These are phyloP conservation scores for Echinosophora koreensis DNA, from an alignment of 306 rosid genomes.

Conservation along the genomic window DNA sequence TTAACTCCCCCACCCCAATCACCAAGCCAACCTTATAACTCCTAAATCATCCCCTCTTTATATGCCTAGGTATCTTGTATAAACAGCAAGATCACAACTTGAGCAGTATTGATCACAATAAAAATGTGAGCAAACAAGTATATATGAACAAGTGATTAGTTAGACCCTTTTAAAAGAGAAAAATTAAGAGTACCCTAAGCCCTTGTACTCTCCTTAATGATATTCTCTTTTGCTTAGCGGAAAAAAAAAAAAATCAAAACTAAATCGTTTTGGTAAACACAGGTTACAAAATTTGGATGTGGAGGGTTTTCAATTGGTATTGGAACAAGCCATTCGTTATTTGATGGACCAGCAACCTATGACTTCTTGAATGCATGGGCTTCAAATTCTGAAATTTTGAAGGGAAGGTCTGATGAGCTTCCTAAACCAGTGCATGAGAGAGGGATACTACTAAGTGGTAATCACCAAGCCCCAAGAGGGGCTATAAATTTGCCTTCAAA, in stretches of 20 bases:
- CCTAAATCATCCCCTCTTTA: not conserved
- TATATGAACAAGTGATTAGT: not conserved
- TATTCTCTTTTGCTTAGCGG: no score
- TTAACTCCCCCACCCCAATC: no score
- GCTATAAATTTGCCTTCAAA: slow-evolving; percentile 19
- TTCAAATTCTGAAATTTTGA: slow-evolving; percentile 57
- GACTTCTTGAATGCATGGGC: slow-evolving; percentile 80
- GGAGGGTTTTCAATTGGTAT: slow-evolving; percentile 81
- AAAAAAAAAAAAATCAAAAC: not conserved
- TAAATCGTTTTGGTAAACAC: slow-evolving; percentile 11
- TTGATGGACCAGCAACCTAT: slow-evolving; percentile 79
- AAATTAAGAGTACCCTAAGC: no score
- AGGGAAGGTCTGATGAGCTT: slow-evolving; percentile 41
- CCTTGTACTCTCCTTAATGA: no score
- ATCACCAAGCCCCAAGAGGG: slow-evolving; percentile 24
- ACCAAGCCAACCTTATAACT: no score
- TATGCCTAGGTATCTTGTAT: not conserved
- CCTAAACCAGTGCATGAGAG: slow-evolving; percentile 75
- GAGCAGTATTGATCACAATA: not conserved
- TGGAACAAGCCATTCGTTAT: slow-evolving; percentile 79
- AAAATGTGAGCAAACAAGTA: not conserved
- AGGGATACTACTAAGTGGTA: slow-evolving; percentile 49
- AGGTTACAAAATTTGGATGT: slow-evolving; percentile 86
- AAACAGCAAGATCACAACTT: not conserved
- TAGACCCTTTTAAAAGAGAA: not conserved